Evolutionary conservation across 2,329 filamentous ascomycete species (phyloP), one percentile per base, ranked within the genome.

Genomic region (Pseudopyrenochaeta lycopersici): DNA sequence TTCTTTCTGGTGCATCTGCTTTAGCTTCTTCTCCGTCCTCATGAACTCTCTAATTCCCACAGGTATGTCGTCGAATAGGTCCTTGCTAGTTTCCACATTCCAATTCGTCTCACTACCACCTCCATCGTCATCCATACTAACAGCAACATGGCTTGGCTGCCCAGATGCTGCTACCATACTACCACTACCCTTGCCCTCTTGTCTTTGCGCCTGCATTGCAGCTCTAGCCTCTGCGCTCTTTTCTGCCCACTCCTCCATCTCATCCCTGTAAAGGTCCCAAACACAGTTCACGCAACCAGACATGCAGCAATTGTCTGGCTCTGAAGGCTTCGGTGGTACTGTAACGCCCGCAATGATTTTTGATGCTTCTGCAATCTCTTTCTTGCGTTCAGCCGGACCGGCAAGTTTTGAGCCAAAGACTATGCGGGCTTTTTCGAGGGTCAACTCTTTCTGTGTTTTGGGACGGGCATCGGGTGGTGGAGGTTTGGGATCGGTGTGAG

Each of bases 281-380:
- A 98, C 95, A 75, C 95, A 99, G 75, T 98, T 93, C 43, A 97
- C 94, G 73, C 95, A 99, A 2, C 95, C 95, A 70, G 91, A 95
- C 95, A 99, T 99, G 78, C 95, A 99, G 83, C 95, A 99, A 72
- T 99, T 97, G 69, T 98, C 95, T 3, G 95, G 95, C 77, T 99
- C 94, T 42, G 87, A 84, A 1, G 95, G 95, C 42, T 85, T 85
- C 0, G 92, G 93, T 1, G 95, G 95, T 4, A 98, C 89, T 15
- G 86, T 77, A 1, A 98, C 84, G 3, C 93, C 94, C 1, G 90
- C 92, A 49, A 97, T 81, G 55, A 86, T 80, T 7, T 80, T 85
- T 44, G 87, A 87, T 56, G 84, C 81, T 12, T 82, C 79, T 11
- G 85, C 79, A 31, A 87, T 82, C 39, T 85, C 81, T 54, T 86